These are phyloP conservation scores for Thymus quinquecostatus DNA, from an alignment of 257 asterid species.

Conservation along the genomic window DNA sequence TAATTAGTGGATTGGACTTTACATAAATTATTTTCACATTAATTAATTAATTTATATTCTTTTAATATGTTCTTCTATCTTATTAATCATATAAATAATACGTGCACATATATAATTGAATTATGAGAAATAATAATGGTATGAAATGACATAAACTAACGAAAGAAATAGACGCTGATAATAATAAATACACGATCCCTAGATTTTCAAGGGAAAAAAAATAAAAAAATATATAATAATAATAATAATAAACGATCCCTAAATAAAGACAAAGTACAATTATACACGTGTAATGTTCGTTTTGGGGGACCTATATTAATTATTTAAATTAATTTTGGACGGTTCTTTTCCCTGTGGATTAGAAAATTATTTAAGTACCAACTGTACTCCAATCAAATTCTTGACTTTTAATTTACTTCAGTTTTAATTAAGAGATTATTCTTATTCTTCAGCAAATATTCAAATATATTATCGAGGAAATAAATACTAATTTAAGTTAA, in stretches of 20 bases:
- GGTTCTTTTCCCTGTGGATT: conserved; percentile 14
- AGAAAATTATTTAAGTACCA: conserved; percentile 19
- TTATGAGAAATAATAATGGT: neutral
- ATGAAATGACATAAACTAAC: no score
- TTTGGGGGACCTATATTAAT: conserved; percentile 32
- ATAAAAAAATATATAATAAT: no score
- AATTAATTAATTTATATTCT: no score
- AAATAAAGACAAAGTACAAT: conserved; percentile 8
- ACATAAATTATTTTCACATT: neutral
- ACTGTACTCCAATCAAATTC: conserved; percentile 31
- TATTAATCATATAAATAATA: no score
- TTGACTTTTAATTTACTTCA: neutral
- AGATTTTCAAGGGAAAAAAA: no score
- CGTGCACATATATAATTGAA: neutral
- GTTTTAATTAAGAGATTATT: neutral
- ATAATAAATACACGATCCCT: neutral
- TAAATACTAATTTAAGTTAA: no score
- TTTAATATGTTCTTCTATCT: no score
- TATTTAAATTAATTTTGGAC: conserved; percentile 13
- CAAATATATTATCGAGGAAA: no score
- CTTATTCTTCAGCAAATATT: neutral
- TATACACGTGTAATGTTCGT: conserved; percentile 20
- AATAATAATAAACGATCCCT: no score
- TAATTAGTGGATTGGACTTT: neutral
- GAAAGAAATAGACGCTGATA: neutral